These are phyloP conservation scores for Pythium phragmitis DNA, from an alignment of 352 stramenopile genomes.

Conservation along the genomic window DNA sequence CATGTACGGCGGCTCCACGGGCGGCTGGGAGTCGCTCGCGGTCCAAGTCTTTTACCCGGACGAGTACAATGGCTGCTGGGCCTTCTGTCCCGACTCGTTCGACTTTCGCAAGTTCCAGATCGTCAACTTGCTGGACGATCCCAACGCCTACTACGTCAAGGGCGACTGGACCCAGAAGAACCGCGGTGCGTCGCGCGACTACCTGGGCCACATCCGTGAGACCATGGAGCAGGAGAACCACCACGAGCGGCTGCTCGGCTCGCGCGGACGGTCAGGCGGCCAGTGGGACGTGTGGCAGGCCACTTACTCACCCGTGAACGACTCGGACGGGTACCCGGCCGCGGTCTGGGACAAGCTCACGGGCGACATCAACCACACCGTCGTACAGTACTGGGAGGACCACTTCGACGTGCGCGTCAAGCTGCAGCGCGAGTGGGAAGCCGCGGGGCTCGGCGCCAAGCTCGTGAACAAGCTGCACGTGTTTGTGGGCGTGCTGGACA, in stretches of 20 bases:
- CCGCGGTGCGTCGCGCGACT: constrained; percentile 57
- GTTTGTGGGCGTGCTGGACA: constrained; percentile 71
- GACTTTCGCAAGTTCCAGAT: constrained; percentile 78
- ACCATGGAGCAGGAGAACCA: constrained; percentile 81
- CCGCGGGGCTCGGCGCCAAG: constrained; percentile 45
- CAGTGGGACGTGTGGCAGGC: constrained; percentile 80
- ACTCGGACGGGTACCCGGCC: constrained; percentile 51
- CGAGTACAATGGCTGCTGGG: constrained; percentile 81
- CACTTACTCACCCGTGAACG: constrained; percentile 67
- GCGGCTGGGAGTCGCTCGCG: constrained; percentile 71
- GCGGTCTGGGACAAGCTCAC: constrained; percentile 71
- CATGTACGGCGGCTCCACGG: constrained; percentile 77
- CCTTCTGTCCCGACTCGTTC: constrained; percentile 76
- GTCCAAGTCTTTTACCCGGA: constrained; percentile 77
- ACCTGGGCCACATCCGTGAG: constrained; percentile 61
- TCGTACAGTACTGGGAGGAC: constrained; percentile 64
- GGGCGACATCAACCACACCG: constrained; percentile 54
- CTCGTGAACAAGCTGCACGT: constrained; percentile 79
- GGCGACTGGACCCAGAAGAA: constrained; percentile 76
- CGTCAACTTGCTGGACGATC: constrained; percentile 58
- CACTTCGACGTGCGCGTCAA: constrained; percentile 69
- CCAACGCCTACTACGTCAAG: constrained; percentile 66
- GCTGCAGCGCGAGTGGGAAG: constrained; percentile 65
- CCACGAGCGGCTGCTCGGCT: constrained; percentile 62
- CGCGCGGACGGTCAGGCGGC: constrained; percentile 58